A percentile compares a stretch with the other conserved stretches of the same genome.
Evolutionary conservation across 305 asterid species (phyloP).

Genomic region (Plantago lanceolata): DNA sequence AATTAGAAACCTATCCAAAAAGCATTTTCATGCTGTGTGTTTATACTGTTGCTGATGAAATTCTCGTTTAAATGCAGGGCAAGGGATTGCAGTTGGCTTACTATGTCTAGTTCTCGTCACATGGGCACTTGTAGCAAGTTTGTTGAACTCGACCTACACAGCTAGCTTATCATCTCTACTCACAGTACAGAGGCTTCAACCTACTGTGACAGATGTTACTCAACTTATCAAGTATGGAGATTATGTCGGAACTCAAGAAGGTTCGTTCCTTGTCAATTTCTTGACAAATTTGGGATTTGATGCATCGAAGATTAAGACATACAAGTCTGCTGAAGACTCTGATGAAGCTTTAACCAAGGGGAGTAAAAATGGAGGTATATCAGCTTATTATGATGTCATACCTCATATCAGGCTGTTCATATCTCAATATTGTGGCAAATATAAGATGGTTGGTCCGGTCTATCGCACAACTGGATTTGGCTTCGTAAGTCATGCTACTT

Average conservation of each 20-base stretch:
- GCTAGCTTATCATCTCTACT: conserved; percentile 32
- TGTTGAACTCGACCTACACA: conserved; percentile 34
- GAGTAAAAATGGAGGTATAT: conserved; percentile 33
- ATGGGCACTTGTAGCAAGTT: conserved; percentile 32
- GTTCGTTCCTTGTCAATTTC: conserved; percentile 27
- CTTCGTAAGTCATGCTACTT: conserved; percentile 14
- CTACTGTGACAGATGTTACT: neutral
- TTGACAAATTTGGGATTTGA: conserved; percentile 24
- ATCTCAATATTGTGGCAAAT: conserved; percentile 25
- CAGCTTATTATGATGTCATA: conserved; percentile 25
- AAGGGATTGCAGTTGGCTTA: neutral
- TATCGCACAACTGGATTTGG: conserved; percentile 32
- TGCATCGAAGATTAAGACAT: conserved; percentile 26
- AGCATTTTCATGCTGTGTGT: too few relatives aligned
- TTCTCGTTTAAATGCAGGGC: neutral
- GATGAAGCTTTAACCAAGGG: conserved; percentile 30
- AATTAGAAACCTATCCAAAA: too few relatives aligned
- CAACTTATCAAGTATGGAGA: conserved; percentile 25
- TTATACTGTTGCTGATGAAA: too few relatives aligned
- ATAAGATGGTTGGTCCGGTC: conserved; percentile 25
- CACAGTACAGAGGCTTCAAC: conserved; percentile 23
- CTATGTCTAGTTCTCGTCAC: conserved; percentile 33
- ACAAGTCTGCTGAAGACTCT: conserved; percentile 24
- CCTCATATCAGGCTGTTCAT: conserved; percentile 30
- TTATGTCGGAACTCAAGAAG: conserved; percentile 30